phyloP scores from a whole-genome alignment of 129 eudicot species.

The Flaveria brownii region DNA sequence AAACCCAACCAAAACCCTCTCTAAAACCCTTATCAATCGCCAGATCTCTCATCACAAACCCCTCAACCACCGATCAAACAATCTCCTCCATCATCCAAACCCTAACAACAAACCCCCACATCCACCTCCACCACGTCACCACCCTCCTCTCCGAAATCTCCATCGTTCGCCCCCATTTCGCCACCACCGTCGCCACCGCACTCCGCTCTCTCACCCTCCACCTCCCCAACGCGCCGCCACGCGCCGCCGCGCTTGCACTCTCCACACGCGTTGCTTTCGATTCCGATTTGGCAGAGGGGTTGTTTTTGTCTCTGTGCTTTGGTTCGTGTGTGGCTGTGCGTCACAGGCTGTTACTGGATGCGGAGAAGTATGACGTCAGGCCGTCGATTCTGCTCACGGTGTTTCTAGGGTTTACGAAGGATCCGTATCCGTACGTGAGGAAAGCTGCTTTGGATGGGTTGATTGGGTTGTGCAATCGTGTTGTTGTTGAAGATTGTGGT shows the following conservation, averaged over 20 bases:
- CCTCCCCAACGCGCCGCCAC: constrained; percentile 41
- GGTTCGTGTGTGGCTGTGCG: constrained; percentile 47
- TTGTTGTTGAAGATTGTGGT: constrained; percentile 52
- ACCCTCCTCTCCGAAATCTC: constrained; percentile 58
- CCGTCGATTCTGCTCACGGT: constrained; percentile 71
- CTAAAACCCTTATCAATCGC: constrained; percentile 41
- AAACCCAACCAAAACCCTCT: constrained; percentile 19
- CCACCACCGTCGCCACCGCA: constrained; percentile 39
- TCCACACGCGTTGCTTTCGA: constrained; percentile 37
- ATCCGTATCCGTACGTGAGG: constrained; percentile 73
- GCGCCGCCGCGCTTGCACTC: constrained; percentile 49
- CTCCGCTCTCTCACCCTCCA: constrained; percentile 36
- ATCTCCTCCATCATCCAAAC: constrained; percentile 54
- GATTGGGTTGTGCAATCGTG: constrained; percentile 40
- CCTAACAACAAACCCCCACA: constrained; percentile 33
- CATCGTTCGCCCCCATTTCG: constrained; percentile 41
- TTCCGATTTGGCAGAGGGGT: constrained; percentile 23
- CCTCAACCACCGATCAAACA: constrained; percentile 58
- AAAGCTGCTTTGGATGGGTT: constrained; percentile 68
- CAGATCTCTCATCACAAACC: constrained; percentile 59
- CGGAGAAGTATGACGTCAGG: constrained; percentile 40
- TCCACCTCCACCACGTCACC: constrained; percentile 34
- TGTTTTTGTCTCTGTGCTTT: constrained; percentile 58
- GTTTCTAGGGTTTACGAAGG: constrained; percentile 71
- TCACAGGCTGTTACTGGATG: constrained; percentile 50